Conservation (phyloP, 129 eudicot genomes). For the Escallonia rubra region DNA sequence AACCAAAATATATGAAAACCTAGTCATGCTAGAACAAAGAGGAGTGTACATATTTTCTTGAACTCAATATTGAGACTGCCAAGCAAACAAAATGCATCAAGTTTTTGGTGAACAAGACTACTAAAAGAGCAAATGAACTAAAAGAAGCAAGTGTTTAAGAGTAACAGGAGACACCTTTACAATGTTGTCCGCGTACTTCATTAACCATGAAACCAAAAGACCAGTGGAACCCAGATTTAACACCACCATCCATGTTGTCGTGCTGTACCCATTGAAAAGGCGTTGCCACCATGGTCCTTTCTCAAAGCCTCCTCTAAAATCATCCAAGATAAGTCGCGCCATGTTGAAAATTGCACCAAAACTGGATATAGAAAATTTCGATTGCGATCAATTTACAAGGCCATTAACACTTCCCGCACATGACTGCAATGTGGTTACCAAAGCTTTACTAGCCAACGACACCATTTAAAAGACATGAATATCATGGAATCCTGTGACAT, state of each 20-base stretch:
- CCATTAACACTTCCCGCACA: too few species aligned
- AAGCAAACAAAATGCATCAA: not conserved
- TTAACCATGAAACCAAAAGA: slow-evolving; percentile 86
- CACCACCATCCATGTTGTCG: slow-evolving; percentile 92
- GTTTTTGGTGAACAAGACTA: not conserved
- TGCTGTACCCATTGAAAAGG: slow-evolving; percentile 72
- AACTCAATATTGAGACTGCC: not conserved
- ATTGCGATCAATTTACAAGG: too few species aligned
- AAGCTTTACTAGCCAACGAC: too few species aligned
- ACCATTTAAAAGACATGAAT: too few species aligned
- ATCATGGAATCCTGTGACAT: too few species aligned
- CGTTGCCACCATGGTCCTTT: slow-evolving; percentile 92
- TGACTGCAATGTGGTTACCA: too few species aligned
- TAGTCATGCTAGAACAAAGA: not conserved
- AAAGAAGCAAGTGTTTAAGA: not conserved
- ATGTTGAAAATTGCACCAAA: slow-evolving; percentile 88
- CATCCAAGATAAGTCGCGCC: slow-evolving; percentile 74
- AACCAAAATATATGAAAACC: not conserved
- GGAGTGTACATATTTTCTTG: slow-evolving; percentile 1
- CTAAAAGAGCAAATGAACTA: slow-evolving; percentile 4
- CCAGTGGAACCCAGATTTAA: slow-evolving; percentile 92
- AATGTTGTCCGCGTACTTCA: slow-evolving; percentile 98
- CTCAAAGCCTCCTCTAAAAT: slow-evolving; percentile 86
- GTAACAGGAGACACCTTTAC: slow-evolving; percentile 54
- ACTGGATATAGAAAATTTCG: slow-evolving; percentile 27